Base-by-base conservation (phyloP, 2,329 filamentous ascomycete genomes). In the Arthrobotrys musiformis region DNA sequence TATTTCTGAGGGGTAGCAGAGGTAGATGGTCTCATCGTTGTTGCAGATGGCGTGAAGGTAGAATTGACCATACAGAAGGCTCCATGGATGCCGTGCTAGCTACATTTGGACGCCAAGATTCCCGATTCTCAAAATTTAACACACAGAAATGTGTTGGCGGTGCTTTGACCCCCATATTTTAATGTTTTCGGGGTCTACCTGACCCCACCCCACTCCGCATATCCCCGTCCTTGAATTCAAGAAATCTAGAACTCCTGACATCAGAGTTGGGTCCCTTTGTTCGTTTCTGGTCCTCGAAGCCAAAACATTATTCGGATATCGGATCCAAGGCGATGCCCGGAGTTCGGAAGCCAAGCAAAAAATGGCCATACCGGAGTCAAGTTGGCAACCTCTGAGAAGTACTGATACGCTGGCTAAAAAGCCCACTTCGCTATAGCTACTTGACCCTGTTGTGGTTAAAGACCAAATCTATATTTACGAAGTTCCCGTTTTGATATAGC, bases 1-100 rank as follows among this genome's bases (percentile, higher is more conserved):
- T 52, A 44, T 44, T 40, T 50, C 37, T 44, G 70, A 73, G 61
- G 61, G 56, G 35, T 30, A 35, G 11, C 30, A 35, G 5, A 35
- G 5, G 11, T 48, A 40, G 19, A 75, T 75, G 63, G 70, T 68
- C 70, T 75, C 70, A 75, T 75, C 26, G 56, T 24, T n/a, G 37
- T 56, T 40, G 33, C 17, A 26, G 56, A 75, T 75, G 62, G 70
- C 56, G 70, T 56, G 42, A 40, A 66, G 26, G 40, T 42, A 3
- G n/a, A n/a, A 24, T 66, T 52, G 52, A 44, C 72, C 72, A 77
- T 22, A 22, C 64, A 77, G 40, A 70, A 28, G 50, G 42, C 30
- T 28, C 64, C 6, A 15, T 35, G 8, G 9, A 28, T 17, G 35
- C 5, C n/a, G 22, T 17, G 50, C 64, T 77, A 70, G 30, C 72